phyloP scores from a whole-genome alignment of 495 filamentous ascomycete species.

The Annulohypoxylon moriforme region DNA sequence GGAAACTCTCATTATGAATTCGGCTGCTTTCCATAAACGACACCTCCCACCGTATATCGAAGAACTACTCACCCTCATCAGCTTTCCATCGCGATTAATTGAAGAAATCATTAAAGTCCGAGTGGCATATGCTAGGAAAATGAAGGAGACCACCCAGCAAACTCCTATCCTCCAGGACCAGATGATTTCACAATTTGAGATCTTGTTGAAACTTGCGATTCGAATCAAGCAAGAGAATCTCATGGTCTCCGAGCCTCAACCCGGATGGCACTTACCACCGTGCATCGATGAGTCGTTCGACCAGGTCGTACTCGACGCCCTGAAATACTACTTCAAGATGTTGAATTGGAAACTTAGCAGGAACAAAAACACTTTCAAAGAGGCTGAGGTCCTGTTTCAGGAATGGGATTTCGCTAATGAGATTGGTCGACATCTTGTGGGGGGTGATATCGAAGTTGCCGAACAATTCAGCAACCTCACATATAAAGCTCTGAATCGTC shows the following conservation, averaged over 20 bases:
- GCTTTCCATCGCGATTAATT: conserved; percentile 93
- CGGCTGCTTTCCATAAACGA: conserved; percentile 84
- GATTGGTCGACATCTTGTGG: conserved; percentile 85
- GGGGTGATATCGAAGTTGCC: conserved; percentile 96
- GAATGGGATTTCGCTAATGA: conserved; percentile 97
- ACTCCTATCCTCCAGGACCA: conserved; percentile 93
- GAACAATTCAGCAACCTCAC: conserved; percentile 97
- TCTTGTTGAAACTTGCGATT: conserved; percentile 88
- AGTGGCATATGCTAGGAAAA: conserved; percentile 90
- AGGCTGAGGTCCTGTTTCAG: conserved; percentile 95
- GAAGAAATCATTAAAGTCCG: conserved; percentile 96
- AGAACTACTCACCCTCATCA: conserved; percentile 93
- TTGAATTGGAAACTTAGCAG: conserved; percentile 96
- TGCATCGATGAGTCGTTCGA: conserved; percentile 98
- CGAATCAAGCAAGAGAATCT: conserved; percentile 91
- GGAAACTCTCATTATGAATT: conserved; percentile 86
- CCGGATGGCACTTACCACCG: conserved; percentile 93
- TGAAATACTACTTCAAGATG: conserved; percentile 98
- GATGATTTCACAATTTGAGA: conserved; percentile 96
- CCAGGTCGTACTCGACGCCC: conserved; percentile 89
- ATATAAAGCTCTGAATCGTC: conserved; percentile 84
- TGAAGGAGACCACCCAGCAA: conserved; percentile 87
- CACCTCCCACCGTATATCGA: conserved; percentile 98
- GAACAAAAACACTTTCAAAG: conserved; percentile 99
- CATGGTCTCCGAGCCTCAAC: conserved; percentile 83